Percentiles rank a stretch among this genome's conserved stretches.
These are phyloP conservation scores for Fragaria nilgerrensis DNA, from an alignment of 306 rosid genomes.

Conservation along the genomic window DNA sequence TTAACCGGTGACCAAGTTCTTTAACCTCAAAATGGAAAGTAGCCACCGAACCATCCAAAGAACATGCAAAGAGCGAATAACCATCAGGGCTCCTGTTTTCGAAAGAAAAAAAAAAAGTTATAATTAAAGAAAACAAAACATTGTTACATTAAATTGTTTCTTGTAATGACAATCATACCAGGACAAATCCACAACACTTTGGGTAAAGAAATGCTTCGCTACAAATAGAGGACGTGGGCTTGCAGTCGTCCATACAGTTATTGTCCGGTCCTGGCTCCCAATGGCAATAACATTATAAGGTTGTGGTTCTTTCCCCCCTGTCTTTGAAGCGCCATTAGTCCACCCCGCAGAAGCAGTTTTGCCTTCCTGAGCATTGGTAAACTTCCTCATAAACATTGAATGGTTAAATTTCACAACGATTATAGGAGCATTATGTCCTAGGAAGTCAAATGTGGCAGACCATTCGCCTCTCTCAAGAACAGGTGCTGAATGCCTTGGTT, in stretches of 20 bases:
- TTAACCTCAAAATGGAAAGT: conserved; percentile 83
- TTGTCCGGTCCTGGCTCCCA: conserved; percentile 96
- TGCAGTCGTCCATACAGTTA: conserved; percentile 98
- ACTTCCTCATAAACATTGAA: conserved; percentile 83
- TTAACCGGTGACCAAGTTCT: conserved; percentile 86
- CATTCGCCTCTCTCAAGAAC: conserved; percentile 99
- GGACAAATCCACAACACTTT: conserved; percentile 97
- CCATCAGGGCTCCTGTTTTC: conserved; percentile 97
- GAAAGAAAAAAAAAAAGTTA: conserved; percentile 21
- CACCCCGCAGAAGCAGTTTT: conserved; percentile 80
- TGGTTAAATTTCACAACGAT: conserved; percentile 95
- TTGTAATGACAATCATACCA: conserved; percentile 52
- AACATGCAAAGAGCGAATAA: conserved; percentile 91
- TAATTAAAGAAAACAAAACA: conserved; percentile 8
- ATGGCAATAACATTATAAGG: conserved; percentile 97
- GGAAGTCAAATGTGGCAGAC: conserved; percentile 98
- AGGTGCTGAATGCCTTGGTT: conserved; percentile 99
- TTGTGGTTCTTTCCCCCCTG: conserved; percentile 74
- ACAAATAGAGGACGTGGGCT: conserved; percentile 98
- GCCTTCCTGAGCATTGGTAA: conserved; percentile 61
- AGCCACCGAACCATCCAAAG: conserved; percentile 94
- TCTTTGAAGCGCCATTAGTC: conserved; percentile 79
- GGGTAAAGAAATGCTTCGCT: conserved; percentile 96
- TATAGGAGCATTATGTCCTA: conserved; percentile 97
- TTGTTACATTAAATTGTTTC: neutral